Percentiles rank a stretch among this genome's conserved stretches.
Conservation (phyloP, 768 basidiomycete genomes). For the Suillus placidus region DNA sequence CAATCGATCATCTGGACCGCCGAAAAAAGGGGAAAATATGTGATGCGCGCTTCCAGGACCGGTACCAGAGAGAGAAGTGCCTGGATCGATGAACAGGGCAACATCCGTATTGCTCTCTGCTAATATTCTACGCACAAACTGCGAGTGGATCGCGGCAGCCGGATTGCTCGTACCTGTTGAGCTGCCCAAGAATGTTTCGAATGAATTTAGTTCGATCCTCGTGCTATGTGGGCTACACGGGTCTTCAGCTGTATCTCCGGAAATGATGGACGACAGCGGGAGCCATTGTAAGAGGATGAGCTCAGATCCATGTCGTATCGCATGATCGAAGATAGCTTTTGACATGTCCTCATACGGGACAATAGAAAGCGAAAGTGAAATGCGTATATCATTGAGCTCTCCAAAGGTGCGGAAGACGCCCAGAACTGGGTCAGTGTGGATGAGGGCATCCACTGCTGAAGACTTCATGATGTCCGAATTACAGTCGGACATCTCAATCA, state of each 20-base stretch:
- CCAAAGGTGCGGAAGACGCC: constrained; percentile 80
- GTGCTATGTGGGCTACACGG: constrained; percentile 17
- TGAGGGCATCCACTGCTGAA: constrained; percentile 68
- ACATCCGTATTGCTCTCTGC: constrained; percentile 71
- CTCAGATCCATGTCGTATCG: constrained; percentile 57
- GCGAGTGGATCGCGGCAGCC: constrained; percentile 65
- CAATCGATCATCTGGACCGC: constrained; percentile 93
- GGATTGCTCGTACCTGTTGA: constrained; percentile 49
- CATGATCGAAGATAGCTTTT: constrained; percentile 62
- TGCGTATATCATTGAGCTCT: constrained; percentile 62
- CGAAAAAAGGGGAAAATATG: constrained; percentile 88
- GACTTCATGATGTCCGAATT: constrained; percentile 85
- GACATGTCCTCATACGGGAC: constrained; percentile 75
- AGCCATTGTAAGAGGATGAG: constrained; percentile 88
- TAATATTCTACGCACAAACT: constrained; percentile 85
- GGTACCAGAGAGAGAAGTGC: constrained; percentile 17
- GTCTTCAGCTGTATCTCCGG: constrained; percentile 32
- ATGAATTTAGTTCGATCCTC: constrained; percentile 53
- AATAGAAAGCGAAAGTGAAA: constrained; percentile 72
- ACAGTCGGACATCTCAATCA: constrained; percentile 87
- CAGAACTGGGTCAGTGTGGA: constrained; percentile 70
- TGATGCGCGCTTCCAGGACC: constrained; percentile 46
- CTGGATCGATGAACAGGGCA: constrained; percentile 83
- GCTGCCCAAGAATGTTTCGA: constrained; percentile 76
- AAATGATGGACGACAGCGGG: constrained; percentile 39